Evolutionary conservation across 108 stramenopile species (phyloP), one percentile per base, ranked within the genome.

Genomic region (Cyclotella kingstonii): DNA sequence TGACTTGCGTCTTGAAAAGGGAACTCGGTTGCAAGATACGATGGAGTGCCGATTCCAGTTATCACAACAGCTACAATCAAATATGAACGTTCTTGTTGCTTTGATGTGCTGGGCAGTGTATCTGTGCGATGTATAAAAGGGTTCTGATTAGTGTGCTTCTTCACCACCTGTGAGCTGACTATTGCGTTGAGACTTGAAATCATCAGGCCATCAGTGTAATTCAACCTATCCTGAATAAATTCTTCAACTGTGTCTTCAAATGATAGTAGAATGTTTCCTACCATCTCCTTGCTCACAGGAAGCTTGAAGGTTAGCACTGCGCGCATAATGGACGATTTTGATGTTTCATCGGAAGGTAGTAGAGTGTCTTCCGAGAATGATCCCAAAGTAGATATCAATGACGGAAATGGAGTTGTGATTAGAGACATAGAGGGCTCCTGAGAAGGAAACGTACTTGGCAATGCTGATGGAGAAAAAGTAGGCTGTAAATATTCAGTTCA

Each of bases 161-260:
- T 44, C 9, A 68, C 23, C 2, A 34, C 33, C n/a, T 58, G 62
- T 21, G 55, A 49, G 14, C 51, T 23, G 43, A 72, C 55, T 12
- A 40, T 58, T 10, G 40, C 55, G 25, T 57, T 50, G 38, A 39
- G 52, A 21, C 11, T 12, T 4, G 33, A 31, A 31, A 72, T 41
- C 7, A 22, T 2, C 0, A 63, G 31, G 18, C 23, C 34, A 19
- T 54, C 29, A 1, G 14, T 52, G 3, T n/a, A 30, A 54, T 19
- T 49, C 47, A 63, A 51, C 4, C 43, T 41, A 0, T 50, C 31
- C 14, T 8, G 46, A 6, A 72, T 55, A 39, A 72, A 72, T 4
- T 42, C 31, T 48, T 63, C 62, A n/a, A 62, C 26, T 15, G 56
- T 47, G 25, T 28, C 23, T 55, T 63, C 62, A 19, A 72, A 72